Percentiles rank a stretch among this genome's conserved stretches.
These are phyloP conservation scores for Kwoniella sp. DNA, from an alignment of 768 basidiomycete species.

Conservation along the genomic window DNA sequence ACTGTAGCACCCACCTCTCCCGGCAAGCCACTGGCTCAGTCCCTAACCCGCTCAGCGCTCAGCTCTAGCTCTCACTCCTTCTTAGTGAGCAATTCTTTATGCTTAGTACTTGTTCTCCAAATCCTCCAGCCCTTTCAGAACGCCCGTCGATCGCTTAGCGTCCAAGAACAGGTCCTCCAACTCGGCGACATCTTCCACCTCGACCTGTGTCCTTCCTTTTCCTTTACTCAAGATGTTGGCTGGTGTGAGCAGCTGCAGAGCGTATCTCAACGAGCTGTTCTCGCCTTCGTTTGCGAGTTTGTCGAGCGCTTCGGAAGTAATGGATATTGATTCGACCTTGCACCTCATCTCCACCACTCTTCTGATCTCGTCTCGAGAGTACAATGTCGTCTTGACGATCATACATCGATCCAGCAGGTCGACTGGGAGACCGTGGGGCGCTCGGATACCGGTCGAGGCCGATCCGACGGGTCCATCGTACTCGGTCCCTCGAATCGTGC, in stretches of 20 bases:
- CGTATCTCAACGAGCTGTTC: conserved; percentile 79
- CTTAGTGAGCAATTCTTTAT: too few species aligned
- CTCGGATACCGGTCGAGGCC: conserved; percentile 66
- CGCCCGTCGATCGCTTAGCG: conserved; percentile 64
- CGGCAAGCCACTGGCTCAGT: too few species aligned
- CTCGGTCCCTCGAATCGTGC: conserved; percentile 86
- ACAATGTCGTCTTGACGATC: conserved; percentile 89
- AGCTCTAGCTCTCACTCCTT: too few species aligned
- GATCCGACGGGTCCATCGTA: conserved; percentile 52
- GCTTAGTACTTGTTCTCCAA: conserved; percentile 20
- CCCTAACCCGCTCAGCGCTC: too few species aligned
- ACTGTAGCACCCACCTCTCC: neutral
- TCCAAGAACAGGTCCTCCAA: conserved; percentile 95
- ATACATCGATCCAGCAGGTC: conserved; percentile 93
- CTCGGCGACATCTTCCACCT: conserved; percentile 84
- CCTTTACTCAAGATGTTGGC: conserved; percentile 82
- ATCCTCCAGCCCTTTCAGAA: conserved; percentile 28
- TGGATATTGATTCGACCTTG: conserved; percentile 78
- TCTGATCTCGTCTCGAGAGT: conserved; percentile 78
- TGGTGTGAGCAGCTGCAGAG: conserved; percentile 85
- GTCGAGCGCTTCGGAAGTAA: conserved; percentile 75
- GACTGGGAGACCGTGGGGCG: conserved; percentile 90
- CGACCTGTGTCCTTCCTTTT: conserved; percentile 77
- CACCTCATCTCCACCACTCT: conserved; percentile 85
- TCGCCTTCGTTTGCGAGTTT: conserved; percentile 79